Percentiles rank a stretch among this genome's conserved stretches.
These are phyloP conservation scores for Beauveria caledonica DNA, from an alignment of 2,329 filamentous ascomycete genomes.

Conservation along the genomic window DNA sequence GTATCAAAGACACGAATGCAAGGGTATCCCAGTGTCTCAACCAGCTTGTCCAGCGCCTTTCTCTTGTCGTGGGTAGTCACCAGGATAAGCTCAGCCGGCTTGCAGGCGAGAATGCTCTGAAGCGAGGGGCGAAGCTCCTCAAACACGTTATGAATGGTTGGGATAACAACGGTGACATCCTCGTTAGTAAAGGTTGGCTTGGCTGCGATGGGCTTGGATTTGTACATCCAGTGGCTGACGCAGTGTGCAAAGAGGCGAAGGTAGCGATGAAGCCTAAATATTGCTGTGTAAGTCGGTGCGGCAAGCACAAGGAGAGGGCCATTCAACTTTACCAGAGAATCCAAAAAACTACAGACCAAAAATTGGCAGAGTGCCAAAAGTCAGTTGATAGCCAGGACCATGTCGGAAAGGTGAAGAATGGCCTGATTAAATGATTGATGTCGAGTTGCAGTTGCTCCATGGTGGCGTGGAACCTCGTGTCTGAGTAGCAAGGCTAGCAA, in stretches of 20 bases:
- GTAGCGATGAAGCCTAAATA: conserved; percentile 73
- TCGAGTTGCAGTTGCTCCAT: background rate
- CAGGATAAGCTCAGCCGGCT: conserved; percentile 66
- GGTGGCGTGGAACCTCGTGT: background rate
- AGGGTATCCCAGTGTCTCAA: conserved; percentile 48
- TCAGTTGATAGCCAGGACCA: conserved; percentile 21
- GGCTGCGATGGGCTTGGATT: conserved; percentile 71
- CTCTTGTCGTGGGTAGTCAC: conserved; percentile 81
- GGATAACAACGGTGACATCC: conserved; percentile 91
- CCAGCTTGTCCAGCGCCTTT: conserved; percentile 58
- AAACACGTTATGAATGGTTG: conserved; percentile 81
- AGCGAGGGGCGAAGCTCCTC: conserved; percentile 77
- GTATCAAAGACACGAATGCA: conserved; percentile 69
- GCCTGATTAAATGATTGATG: background rate
- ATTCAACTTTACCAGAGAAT: conserved; percentile 37
- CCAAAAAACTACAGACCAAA: conserved; percentile 32
- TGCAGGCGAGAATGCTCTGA: conserved; percentile 63
- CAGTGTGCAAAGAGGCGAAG: conserved; percentile 77
- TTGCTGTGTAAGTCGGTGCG: conserved; percentile 15
- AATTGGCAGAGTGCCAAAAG: conserved; percentile 35
- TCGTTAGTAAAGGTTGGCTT: conserved; percentile 71
- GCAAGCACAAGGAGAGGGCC: background rate
- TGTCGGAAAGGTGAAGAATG: background rate
- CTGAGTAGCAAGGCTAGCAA: background rate
- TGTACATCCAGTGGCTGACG: conserved; percentile 78